A percentile compares a stretch with the other conserved stretches of the same genome.
Evolutionary conservation across 1,139 yeast genomes (phyloP).

Genomic region (Keqinozyma sinolaborantium): DNA sequence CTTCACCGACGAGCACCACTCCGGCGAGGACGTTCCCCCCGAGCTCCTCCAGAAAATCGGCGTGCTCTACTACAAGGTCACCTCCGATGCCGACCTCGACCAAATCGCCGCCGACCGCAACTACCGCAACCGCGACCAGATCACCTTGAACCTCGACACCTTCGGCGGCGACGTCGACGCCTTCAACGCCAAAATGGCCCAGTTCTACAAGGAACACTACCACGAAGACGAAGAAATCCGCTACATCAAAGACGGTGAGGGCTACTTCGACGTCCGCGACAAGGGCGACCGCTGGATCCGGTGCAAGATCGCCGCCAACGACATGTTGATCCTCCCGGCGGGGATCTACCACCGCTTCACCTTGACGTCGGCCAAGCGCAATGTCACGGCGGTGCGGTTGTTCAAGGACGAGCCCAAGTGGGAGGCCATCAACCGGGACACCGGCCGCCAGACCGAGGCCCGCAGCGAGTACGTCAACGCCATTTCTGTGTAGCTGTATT

Average conservation of each 20-base stretch:
- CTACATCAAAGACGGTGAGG: slow-evolving; percentile 84
- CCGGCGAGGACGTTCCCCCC: slow-evolving; percentile 54
- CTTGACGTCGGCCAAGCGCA: slow-evolving; percentile 51
- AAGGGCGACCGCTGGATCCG: slow-evolving; percentile 75
- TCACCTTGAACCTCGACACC: slow-evolving; percentile 56
- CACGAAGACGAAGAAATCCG: slow-evolving; percentile 98
- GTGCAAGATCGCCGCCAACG: slow-evolving; percentile 58
- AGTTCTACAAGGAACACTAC: slow-evolving; percentile 80
- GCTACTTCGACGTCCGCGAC: slow-evolving; percentile 86
- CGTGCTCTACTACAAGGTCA: slow-evolving; percentile 60
- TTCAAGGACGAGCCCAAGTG: slow-evolving; percentile 96
- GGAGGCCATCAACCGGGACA: slow-evolving; percentile 76
- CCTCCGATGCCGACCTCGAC: slow-evolving; percentile 57
- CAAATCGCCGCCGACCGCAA: slow-evolving; percentile 62
- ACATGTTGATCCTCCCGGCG: slow-evolving; percentile 76
- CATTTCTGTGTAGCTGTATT: slow-evolving; percentile 23
- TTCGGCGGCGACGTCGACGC: slow-evolving; percentile 62
- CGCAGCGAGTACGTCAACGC: slow-evolving; percentile 28
- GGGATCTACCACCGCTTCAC: slow-evolving; percentile 95
- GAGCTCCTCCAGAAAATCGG: slow-evolving; percentile 59
- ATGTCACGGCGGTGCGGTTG: slow-evolving; percentile 74
- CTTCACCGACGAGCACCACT: slow-evolving; percentile 72
- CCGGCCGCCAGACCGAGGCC: slow-evolving; percentile 24
- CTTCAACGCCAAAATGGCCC: slow-evolving; percentile 61
- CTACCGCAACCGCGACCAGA: slow-evolving; percentile 78